Base-by-base conservation (phyloP, 345 rosid species). In the Ceriops zippeliana region DNA sequence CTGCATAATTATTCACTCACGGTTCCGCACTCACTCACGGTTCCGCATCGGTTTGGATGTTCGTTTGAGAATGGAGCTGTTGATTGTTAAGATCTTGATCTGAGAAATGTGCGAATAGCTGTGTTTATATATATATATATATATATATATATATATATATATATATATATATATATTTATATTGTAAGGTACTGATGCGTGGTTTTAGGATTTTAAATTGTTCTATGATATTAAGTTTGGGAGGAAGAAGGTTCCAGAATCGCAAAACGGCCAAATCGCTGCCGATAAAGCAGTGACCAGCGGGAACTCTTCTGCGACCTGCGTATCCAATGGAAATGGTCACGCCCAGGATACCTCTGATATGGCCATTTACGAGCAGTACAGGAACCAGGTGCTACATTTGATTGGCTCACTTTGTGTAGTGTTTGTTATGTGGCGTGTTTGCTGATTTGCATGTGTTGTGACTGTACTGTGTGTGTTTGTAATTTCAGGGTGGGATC, bases 191-290 rank as follows among this genome's bases (percentile, higher is more conserved):
- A 81, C 75, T 37, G 63, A 73, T 68, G 72, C 70, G 73, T 69
- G 76, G 73, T 59, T 75, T 70, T 78, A 86, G 89, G 95, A 93
- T 75, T 88, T 88, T 86, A 86, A 87, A 83, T 63, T 84, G 58
- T 79, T 83, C 84, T 93, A 84, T 78, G 86, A 89, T 83, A 85
- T 78, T 72, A 87, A 93, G 97, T 93, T 93, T 86, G 96, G 97
- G 86, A 91, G 92, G 77, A 89, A 86, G 92, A 88, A 72, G 84
- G 28, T 58, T 11, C 30, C 84, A 47, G 86, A 81, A 53, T 62
- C 79, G 10, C 76, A 78, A 34, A 78, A 86, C 35, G 80, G 77
- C n/a, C 73, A 70, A 59, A 26, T 64, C n/a, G 69, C 60, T 38
- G 70, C 81, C 62, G 86, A 78, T 52, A 68, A 79, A 64, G 73